Evolutionary conservation across 1,284 basidiomycete genomes (phyloP).

Genomic region (Ganoderma boninense): DNA sequence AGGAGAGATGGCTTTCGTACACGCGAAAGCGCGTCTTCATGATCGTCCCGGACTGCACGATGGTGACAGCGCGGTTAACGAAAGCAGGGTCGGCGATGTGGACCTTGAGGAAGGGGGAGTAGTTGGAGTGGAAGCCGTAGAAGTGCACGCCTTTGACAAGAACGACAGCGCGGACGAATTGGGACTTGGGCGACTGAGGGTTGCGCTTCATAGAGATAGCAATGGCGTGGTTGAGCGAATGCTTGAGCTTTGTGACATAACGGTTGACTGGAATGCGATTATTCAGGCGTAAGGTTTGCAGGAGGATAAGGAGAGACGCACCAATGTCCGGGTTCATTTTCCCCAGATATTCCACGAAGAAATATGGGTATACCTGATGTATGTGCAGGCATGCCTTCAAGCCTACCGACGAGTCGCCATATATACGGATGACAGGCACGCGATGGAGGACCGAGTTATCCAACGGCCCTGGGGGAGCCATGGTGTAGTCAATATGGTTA

Average conservation of each 20-base stretch:
- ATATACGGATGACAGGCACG: slow-evolving; percentile 88
- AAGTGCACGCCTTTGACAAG: slow-evolving; percentile 96
- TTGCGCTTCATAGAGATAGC: slow-evolving; percentile 75
- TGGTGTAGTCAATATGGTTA: slow-evolving; percentile 72
- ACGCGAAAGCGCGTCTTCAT: slow-evolving; percentile 81
- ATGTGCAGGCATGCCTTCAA: slow-evolving; percentile 89
- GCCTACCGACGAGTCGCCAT: slow-evolving; percentile 83
- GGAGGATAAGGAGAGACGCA: slow-evolving; percentile 37
- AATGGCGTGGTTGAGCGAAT: slow-evolving; percentile 83
- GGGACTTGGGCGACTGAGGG: slow-evolving; percentile 60
- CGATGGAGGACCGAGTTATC: slow-evolving; percentile 69
- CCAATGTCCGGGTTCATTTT: slow-evolving; percentile 60
- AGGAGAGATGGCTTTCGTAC: slow-evolving; percentile 93
- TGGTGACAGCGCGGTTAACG: slow-evolving; percentile 74
- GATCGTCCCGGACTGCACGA: slow-evolving; percentile 83
- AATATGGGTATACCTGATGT: slow-evolving; percentile 89
- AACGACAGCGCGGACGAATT: slow-evolving; percentile 76
- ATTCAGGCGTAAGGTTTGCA: neutral
- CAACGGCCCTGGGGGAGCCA: slow-evolving; percentile 63
- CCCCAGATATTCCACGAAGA: slow-evolving; percentile 76
- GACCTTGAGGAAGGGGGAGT: slow-evolving; percentile 92
- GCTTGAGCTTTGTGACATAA: slow-evolving; percentile 72
- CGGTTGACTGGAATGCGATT: slow-evolving; percentile 58
- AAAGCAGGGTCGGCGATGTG: slow-evolving; percentile 77
- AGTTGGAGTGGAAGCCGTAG: slow-evolving; percentile 92